Evolutionary conservation across 257 asterid genomes (phyloP), one percentile per base, ranked within the genome.

Genomic region (Parsonsia alboflavescens): DNA sequence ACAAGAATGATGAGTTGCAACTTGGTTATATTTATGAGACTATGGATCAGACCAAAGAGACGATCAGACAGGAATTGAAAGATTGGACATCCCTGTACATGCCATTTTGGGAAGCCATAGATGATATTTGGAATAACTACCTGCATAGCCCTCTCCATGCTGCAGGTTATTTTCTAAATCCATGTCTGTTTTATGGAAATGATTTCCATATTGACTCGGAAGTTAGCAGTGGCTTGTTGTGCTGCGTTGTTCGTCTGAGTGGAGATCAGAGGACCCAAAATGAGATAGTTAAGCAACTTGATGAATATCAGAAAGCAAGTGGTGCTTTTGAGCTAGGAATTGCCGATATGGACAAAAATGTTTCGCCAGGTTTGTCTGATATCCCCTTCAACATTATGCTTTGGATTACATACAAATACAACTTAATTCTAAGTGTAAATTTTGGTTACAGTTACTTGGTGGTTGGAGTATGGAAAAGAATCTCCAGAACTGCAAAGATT

Each of bases 71-170:
- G 45, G 91, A 75, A 42, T 78, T 90, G 53, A 67, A 75, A 54
- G 15, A 62, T 70, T 85, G 68, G 82, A 59, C 71, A 68, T 73
- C 83, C 12, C 76, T 68, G 39, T 85, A 87, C 77, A 10, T 15
- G 22, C 89, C 77, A 9, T 80, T 86, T 71, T 90, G 97, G 96
- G 68, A 80, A 54, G 84, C 12, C 2, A 78, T 92, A 36, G 96
- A 90, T 42, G 86, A 78, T 21, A 88, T 87, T 52, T 90, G 97
- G 97, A 63, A 84, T 0, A 80, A 74, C 54, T 24, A 78, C 57
- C 88, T 92, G 39, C 80, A 92, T 52, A 85, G 84, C 85, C 92
- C 87, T 71, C 87, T 92, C 39, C 97, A 88, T 58, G 73, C 92
- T 4, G 85, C 88, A 0, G 96, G 89, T 12, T 87, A 83, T 80